Evolutionary conservation across 441 rosid genomes (phyloP).

Genomic region (Pelargonium fulgidum): DNA sequence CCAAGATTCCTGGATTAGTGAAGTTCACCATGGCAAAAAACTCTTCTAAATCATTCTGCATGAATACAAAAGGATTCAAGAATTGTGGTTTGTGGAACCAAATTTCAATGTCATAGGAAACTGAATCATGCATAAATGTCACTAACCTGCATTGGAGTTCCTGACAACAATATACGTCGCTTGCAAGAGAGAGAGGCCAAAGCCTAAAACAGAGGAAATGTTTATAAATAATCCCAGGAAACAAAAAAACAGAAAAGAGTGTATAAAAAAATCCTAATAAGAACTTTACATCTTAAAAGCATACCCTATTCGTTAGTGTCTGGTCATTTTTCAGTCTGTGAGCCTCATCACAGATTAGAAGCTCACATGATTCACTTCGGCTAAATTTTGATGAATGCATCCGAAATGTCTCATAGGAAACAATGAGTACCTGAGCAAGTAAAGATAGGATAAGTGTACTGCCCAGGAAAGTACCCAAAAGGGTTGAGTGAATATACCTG

Average conservation of each 20-base stretch:
- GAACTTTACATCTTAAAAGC: conserved; percentile 19
- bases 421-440: conserved; percentile 61
- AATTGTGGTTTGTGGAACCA: conserved; percentile 3
- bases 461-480: conserved; percentile 15
- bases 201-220: conserved; percentile 47
- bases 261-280: conserved; percentile 15
- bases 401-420: conserved; percentile 97
- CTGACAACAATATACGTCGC: conserved; percentile 86
- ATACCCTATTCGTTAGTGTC: conserved; percentile 88
- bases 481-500: conserved; percentile 50
- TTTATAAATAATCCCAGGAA: conserved; percentile 20
- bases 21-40: conserved; percentile 98
- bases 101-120: conserved; percentile 1
- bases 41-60: conserved; percentile 98
- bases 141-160: conserved; percentile 97
- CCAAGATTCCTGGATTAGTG: conserved; percentile 90
- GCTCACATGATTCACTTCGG: conserved; percentile 75
- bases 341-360: conserved; percentile 97
- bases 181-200: conserved; percentile 86
- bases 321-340: conserved; percentile 96
- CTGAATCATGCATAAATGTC: conserved; percentile 18
- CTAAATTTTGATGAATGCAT: conserved; percentile 90
- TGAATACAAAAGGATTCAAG: conserved; percentile 1
- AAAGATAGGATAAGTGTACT: conserved; percentile 26
- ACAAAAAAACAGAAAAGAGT: conserved; percentile 13